Evolutionary conservation across 2,329 filamentous ascomycete species (phyloP).

Genomic region (Clarireedia homoeocarpa): DNA sequence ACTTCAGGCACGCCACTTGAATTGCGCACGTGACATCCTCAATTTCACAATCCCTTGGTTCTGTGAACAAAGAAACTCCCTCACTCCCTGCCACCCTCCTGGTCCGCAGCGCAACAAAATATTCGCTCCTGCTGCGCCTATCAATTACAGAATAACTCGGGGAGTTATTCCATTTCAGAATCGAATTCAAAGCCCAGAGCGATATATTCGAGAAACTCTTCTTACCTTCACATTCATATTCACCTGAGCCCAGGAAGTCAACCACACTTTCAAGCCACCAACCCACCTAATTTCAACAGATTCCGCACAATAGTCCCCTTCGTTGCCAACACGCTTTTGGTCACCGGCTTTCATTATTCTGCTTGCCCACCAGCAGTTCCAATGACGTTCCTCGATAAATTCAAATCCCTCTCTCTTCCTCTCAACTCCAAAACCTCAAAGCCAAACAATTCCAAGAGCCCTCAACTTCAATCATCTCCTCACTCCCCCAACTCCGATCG

Average conservation of each 20-base stretch:
- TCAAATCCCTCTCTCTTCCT: slow-evolving; percentile 1
- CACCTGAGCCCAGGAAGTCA: too few species aligned
- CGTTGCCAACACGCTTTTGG: too few species aligned
- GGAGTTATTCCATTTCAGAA: too few species aligned
- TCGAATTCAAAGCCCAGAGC: too few species aligned
- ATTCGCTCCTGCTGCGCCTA: too few species aligned
- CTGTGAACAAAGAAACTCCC: neutral
- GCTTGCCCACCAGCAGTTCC: neutral
- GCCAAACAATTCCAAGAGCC: neutral
- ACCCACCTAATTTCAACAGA: too few species aligned
- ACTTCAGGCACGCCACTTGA: neutral
- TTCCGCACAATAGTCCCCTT: too few species aligned
- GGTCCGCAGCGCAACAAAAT: neutral
- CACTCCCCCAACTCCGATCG: neutral
- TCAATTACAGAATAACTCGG: too few species aligned
- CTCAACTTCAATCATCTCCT: neutral
- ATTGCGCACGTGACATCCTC: neutral
- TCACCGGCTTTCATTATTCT: too few species aligned
- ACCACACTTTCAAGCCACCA: too few species aligned
- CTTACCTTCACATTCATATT: too few species aligned
- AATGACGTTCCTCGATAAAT: slow-evolving; percentile 1
- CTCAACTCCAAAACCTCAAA: neutral
- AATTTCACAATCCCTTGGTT: neutral
- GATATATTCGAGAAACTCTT: too few species aligned
- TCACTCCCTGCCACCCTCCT: neutral